Conservation (phyloP, 2,329 filamentous ascomycete genomes). For the Fusarium albidum region DNA sequence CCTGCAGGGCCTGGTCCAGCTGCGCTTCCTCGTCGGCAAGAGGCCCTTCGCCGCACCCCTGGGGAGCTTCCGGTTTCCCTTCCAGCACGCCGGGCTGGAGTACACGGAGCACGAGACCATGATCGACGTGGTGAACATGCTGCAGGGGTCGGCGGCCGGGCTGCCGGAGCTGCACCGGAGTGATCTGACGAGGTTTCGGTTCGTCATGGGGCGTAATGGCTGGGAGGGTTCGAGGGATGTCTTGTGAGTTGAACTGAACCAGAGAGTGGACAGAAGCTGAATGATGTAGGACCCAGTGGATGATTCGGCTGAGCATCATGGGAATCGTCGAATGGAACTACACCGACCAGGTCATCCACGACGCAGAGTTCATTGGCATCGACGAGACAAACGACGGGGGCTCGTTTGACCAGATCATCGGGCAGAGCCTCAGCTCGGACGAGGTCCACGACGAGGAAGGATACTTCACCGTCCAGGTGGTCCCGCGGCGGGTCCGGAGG, state of each 20-base stretch:
- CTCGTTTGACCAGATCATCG: slow-evolving; percentile 1
- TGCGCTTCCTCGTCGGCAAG: slow-evolving; percentile 3
- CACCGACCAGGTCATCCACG: not conserved
- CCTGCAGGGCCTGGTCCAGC: not conserved
- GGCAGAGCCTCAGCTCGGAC: not conserved
- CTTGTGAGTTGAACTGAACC: not conserved
- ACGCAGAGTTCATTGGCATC: not conserved
- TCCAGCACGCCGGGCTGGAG: not conserved
- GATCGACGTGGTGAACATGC: slow-evolving; percentile 13
- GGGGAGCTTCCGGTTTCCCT: slow-evolving; percentile 7
- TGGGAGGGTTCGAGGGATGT: slow-evolving; percentile 7
- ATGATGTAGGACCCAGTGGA: slow-evolving; percentile 19
- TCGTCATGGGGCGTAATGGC: not conserved
- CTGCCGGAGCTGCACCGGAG: not conserved
- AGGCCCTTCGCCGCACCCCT: slow-evolving; percentile 4
- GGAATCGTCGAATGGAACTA: slow-evolving; percentile 7
- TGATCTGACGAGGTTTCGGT: slow-evolving; percentile 14
- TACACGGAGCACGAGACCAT: not conserved
- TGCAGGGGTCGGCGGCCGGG: not conserved
- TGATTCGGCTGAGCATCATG: slow-evolving; percentile 13
- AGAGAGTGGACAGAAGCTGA: not conserved
- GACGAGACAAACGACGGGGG: not conserved
- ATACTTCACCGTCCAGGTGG: not conserved
- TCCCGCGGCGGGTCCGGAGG: not conserved
- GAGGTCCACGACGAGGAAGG: not conserved